A percentile compares a stretch with the other conserved stretches of the same genome.
phyloP scores from a whole-genome alignment of 129 eudicot species.

The Helianthus tuberosus region DNA sequence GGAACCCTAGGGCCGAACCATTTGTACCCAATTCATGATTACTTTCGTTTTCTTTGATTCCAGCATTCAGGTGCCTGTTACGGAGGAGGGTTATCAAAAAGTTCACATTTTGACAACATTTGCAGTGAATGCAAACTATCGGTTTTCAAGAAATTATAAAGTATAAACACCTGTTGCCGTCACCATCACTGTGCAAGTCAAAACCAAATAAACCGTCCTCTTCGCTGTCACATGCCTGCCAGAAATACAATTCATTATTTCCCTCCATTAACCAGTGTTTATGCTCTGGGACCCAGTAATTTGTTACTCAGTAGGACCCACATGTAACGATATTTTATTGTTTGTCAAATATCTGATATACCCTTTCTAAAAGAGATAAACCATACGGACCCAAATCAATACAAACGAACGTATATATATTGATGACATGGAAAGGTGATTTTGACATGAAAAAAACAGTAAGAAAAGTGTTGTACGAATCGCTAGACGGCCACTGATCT shows the following conservation, averaged over 20 bases:
- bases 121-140: constrained; percentile 3
- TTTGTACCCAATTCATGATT: constrained; percentile 52
- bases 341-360: background rate
- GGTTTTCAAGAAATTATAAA: background rate
- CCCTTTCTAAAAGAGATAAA: background rate
- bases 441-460: background rate
- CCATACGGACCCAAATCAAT: constrained; percentile 1
- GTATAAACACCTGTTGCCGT: constrained; percentile 53
- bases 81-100: constrained; percentile 7
- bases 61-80: constrained; percentile 75
- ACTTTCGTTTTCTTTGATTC: constrained; percentile 40
- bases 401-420: background rate
- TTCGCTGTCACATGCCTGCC: constrained; percentile 76
- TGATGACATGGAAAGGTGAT: background rate
- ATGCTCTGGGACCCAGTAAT: background rate
- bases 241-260: constrained; percentile 8
- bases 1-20: constrained; percentile 62
- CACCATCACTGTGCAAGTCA: constrained; percentile 96
- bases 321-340: background rate
- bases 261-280: background rate
- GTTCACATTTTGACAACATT: constrained; percentile 1
- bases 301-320: constrained; percentile 6
- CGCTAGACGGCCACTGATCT: too few species aligned
- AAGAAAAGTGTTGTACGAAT: background rate
- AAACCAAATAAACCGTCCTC: constrained; percentile 88